Evolutionary conservation across 2,329 filamentous ascomycete genomes (phyloP), one percentile per base, ranked within the genome.

Genomic region (Aspergillus glaucus): DNA sequence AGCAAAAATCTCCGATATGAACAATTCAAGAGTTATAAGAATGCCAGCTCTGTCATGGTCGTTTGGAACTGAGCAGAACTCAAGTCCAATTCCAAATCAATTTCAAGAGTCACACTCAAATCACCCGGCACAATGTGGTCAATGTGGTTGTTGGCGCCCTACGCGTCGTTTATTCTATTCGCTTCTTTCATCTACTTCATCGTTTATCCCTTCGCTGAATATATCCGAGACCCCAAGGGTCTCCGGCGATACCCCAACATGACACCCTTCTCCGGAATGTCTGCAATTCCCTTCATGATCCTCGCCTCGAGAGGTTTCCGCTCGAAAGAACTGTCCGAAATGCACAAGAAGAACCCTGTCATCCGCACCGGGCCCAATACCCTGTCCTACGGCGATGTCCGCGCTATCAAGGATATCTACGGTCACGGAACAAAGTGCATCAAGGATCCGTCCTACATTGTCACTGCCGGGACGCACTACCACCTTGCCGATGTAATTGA

Each of bases 401-500:
- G 58, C n/a, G 74, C 73, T 19, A 75, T 76, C 55, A 76, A 76
- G 55, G 73, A 76, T 34, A 77, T 77, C 44, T 77, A 77, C 50
- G 75, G 74, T 21, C 76, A 79, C 51, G 73, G 72, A 41, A 74
- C 77, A 2, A 70, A 69, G 24, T 79, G 75, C 54, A 68, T 63
- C 36, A 80, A 80, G 55, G 77, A 77, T 19, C 62, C 62, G 2
- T 72, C 70, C n/a, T 79, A 79, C 49, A 52, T 65, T 8, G 58
- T 72, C 21, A 65, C 70, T 0, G 65, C 75, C 0, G 76, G 77
- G 2, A 69, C 71, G 0, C 77, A 80, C 58, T 75, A 64, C 53
- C 73, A 80, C 48, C 70, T 80, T 3, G 75, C 75, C 24, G 77
- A 80, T 57, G 75, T 77, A 3, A 57, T 76, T 7, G 75, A 80